Evolutionary conservation across 805 yeast species (phyloP), one percentile per base, ranked within the genome.

Genomic region (Lachancea lanzarotensis): DNA sequence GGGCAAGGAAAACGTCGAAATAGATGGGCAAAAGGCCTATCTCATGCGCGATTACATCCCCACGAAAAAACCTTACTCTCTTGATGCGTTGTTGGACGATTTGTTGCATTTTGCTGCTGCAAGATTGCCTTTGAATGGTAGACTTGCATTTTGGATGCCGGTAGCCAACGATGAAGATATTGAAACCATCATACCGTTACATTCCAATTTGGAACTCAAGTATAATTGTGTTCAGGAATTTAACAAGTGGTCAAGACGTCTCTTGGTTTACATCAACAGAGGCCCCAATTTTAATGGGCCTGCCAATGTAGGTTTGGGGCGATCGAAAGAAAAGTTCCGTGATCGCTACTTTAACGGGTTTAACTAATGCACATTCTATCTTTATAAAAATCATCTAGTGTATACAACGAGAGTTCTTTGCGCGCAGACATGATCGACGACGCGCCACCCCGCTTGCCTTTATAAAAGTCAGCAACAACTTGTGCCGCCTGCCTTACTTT

Each of bases 81-180:
- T 93, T 52, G 87, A 85, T 51, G 69, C 78, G 36, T 68, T 93
- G 52, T 68, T 93, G 33, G 86, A 83, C 53, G 97, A 91, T 59
- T 68, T 93, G 31, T 68, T 93, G 34, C 63, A 71, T 17, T 93
- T 84, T 69, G 75, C 95, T 0, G 78, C 89, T 2, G 70, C 73
- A 12, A 75, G 90, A 54, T 70, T 93, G 43, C 85, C 84, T 0
- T 66, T 79, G 2, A 78, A 77, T 7, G 96, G 97, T 0, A 70
- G 98, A 51, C 70, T 93, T 30, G 86, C 93, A 22, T 90, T 89
- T 63, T 93, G 98, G 98, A 87, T 44, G 93, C 98, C 98, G 0
- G 84, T 95, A 1, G 95, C 96, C 1, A 89, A 90, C 60, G 95
- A 86, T 56, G 95, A 85, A 52, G 79, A 76, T 51, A 72, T 78